Evolutionary conservation across 108 stramenopile genomes (phyloP).

Genomic region (Nitzschia putrida): DNA sequence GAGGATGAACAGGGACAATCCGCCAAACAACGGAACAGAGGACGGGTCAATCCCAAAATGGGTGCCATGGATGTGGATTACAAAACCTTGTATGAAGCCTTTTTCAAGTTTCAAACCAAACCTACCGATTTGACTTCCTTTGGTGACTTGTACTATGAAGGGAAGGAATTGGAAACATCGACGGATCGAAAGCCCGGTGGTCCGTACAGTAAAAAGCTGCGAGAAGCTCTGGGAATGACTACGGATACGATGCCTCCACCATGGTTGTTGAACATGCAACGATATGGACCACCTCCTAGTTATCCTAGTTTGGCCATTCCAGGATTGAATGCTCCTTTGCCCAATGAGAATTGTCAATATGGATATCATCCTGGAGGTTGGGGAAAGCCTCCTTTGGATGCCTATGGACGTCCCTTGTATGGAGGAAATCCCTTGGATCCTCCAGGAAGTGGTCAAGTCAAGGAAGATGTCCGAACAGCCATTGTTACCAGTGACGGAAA

Average conservation of each 20-base stretch:
- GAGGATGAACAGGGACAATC: conserved; percentile 82
- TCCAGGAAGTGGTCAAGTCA: conserved; percentile 44
- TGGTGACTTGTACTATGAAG: conserved; percentile 98
- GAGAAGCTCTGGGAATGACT: conserved; percentile 87
- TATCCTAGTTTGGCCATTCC: conserved; percentile 93
- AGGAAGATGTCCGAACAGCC: conserved; percentile 24
- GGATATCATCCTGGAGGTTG: conserved; percentile 96
- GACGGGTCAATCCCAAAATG: conserved; percentile 87
- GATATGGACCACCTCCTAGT: conserved; percentile 96
- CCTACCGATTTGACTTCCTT: conserved; percentile 72
- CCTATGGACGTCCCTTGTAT: conserved; percentile 87
- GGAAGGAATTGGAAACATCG: conserved; percentile 92
- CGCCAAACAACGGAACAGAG: conserved; percentile 89
- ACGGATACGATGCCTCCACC: conserved; percentile 82
- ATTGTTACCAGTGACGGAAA: conserved; percentile 79
- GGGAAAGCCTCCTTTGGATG: conserved; percentile 98
- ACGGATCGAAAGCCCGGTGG: conserved; percentile 70
- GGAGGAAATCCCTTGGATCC: conserved; percentile 90
- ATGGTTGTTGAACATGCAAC: conserved; percentile 99
- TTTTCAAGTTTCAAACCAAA: conserved; percentile 98
- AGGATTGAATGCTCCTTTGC: conserved; percentile 96
- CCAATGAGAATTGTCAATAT: conserved; percentile 83
- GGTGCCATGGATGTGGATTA: conserved; percentile 97
- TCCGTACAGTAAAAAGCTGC: conserved; percentile 60
- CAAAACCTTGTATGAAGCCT: conserved; percentile 95